These are phyloP conservation scores for Seminavis robusta DNA, from an alignment of 108 stramenopile genomes.

Conservation along the genomic window DNA sequence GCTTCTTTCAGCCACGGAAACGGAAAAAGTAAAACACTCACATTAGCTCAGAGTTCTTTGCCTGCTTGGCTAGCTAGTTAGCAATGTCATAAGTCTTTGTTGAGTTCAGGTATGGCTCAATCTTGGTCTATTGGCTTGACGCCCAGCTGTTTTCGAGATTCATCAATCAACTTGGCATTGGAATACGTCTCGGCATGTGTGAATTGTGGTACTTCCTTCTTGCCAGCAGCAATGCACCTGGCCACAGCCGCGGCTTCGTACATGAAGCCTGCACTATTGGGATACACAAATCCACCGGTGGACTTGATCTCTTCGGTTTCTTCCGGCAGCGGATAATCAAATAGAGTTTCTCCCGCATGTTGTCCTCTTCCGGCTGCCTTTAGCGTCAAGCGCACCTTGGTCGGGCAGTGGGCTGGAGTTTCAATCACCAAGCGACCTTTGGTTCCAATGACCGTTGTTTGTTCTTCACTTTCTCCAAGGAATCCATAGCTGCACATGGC, in stretches of 20 bases:
- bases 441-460: constrained; percentile 64
- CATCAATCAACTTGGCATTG: constrained; percentile 48
- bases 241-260: constrained; percentile 86
- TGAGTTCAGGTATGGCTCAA: too few relatives aligned
- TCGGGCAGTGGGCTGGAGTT: constrained; percentile 76
- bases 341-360: constrained; percentile 14
- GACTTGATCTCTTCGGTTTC: constrained; percentile 47
- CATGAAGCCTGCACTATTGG: constrained; percentile 71
- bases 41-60: too few relatives aligned
- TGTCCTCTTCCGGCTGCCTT: constrained; percentile 53
- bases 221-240: constrained; percentile 70
- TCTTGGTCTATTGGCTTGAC: constrained; percentile 34
- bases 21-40: too few relatives aligned
- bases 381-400: constrained; percentile 39
- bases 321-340: constrained; percentile 53
- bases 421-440: constrained; percentile 71
- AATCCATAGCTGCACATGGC: constrained; percentile 54
- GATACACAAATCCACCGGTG: constrained; percentile 76
- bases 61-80: too few relatives aligned
- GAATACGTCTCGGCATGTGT: constrained; percentile 49
- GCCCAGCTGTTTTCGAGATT: constrained; percentile 53
- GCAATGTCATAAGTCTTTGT: too few relatives aligned
- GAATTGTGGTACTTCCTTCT: constrained; percentile 64
- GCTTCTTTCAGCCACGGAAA: too few relatives aligned
- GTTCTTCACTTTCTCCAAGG: constrained; percentile 69